These are phyloP conservation scores for Oxytropis ochrocephala DNA, from an alignment of 306 rosid species.

Conservation along the genomic window DNA sequence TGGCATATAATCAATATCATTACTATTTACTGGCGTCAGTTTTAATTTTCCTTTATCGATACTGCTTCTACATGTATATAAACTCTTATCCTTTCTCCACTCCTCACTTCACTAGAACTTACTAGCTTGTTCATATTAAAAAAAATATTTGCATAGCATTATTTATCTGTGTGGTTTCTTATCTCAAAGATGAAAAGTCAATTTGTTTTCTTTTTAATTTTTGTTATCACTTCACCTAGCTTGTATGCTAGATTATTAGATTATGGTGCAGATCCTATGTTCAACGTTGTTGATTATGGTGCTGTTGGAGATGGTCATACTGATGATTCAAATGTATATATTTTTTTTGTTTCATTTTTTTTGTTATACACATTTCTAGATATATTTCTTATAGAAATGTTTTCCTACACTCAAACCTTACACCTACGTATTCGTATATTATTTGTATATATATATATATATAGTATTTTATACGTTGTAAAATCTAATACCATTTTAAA, in stretches of 20 bases:
- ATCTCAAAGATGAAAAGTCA: slow-evolving; percentile 11
- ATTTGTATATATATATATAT: too few species aligned
- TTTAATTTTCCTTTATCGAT: neutral
- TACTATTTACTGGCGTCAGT: neutral
- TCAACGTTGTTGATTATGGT: neutral
- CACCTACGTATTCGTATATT: too few species aligned
- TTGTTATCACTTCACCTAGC: neutral
- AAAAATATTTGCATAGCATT: too few species aligned
- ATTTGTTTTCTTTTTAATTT: neutral
- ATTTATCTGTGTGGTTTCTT: neutral
- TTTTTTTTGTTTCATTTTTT: neutral
- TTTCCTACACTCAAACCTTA: too few species aligned
- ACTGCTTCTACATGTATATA: neutral
- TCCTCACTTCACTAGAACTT: neutral
- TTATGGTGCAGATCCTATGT: neutral
- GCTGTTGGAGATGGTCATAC: neutral
- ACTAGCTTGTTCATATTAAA: too few species aligned
- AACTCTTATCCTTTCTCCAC: neutral
- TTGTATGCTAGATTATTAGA: neutral
- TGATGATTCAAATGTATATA: neutral
- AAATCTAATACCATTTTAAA: neutral
- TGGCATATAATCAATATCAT: neutral
- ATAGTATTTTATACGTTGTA: too few species aligned
- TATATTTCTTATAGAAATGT: too few species aligned
- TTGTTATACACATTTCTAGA: too few species aligned